Percentiles rank a stretch among this genome's conserved stretches.
phyloP scores from a whole-genome alignment of 805 yeast genomes.

The Candida arabinofermentans region DNA sequence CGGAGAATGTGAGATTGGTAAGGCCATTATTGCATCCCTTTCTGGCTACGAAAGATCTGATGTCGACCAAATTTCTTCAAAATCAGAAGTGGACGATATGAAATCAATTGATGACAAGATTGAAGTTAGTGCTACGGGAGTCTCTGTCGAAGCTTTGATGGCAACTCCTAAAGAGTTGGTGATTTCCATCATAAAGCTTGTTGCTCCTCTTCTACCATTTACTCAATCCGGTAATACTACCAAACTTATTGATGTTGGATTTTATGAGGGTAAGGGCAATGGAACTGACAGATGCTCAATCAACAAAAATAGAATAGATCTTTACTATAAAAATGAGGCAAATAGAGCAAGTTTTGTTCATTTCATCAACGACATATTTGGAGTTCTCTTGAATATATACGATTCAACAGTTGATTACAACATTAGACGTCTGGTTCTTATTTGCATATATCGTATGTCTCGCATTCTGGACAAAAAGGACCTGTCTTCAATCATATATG shows the following conservation, averaged over 20 bases:
- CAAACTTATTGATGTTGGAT: slow-evolving; percentile 23
- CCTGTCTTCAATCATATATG: slow-evolving; percentile 30
- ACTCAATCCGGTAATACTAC: slow-evolving; percentile 10
- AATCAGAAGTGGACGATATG: neutral
- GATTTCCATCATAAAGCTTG: slow-evolving; percentile 48
- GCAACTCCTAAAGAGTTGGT: slow-evolving; percentile 67
- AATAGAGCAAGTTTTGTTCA: slow-evolving; percentile 13
- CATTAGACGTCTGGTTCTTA: slow-evolving; percentile 52
- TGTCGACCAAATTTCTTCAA: slow-evolving; percentile 4
- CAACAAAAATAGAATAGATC: slow-evolving; percentile 32
- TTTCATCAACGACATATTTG: slow-evolving; percentile 46
- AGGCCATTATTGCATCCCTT: slow-evolving; percentile 45
- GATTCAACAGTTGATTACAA: slow-evolving; percentile 69
- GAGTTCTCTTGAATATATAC: slow-evolving; percentile 56
- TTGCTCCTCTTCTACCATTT: slow-evolving; percentile 56
- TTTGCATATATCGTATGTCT: slow-evolving; percentile 50
- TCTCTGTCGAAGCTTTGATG: slow-evolving; percentile 68
- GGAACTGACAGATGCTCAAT: slow-evolving; percentile 17
- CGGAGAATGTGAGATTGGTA: slow-evolving; percentile 44
- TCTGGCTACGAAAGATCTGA: slow-evolving; percentile 42
- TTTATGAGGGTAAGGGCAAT: slow-evolving; percentile 27
- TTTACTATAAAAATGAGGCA: slow-evolving; percentile 26
- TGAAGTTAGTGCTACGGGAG: slow-evolving; percentile 2
- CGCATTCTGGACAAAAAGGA: slow-evolving; percentile 34
- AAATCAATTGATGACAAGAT: neutral